phyloP scores from a whole-genome alignment of 2,329 filamentous ascomycete genomes.

The Aspergillus awamori region DNA sequence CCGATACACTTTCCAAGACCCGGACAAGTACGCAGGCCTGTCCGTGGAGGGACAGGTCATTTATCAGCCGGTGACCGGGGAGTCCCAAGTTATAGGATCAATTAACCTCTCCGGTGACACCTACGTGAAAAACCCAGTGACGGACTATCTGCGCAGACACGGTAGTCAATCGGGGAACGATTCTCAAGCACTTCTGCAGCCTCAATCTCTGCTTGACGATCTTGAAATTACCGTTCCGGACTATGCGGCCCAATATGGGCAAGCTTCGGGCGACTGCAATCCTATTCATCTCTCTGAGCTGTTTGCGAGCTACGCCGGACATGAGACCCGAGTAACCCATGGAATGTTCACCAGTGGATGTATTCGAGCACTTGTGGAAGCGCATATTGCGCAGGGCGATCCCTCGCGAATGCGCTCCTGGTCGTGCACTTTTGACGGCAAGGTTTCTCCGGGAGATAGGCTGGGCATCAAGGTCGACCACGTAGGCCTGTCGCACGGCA shows the following conservation, averaged over 20 bases:
- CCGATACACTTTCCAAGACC: background rate
- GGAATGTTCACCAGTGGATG: slow-evolving; percentile 98
- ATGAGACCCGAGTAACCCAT: slow-evolving; percentile 92
- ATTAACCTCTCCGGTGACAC: background rate
- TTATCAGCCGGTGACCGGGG: background rate
- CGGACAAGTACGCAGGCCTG: background rate
- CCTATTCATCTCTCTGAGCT: slow-evolving; percentile 96
- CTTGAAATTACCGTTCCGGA: background rate
- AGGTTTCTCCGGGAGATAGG: slow-evolving; percentile 92
- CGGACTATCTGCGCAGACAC: slow-evolving; percentile 11
- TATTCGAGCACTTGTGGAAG: slow-evolving; percentile 62
- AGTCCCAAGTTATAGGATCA: background rate
- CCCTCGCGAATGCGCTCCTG: slow-evolving; percentile 90
- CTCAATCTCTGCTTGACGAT: background rate
- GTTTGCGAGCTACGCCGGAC: slow-evolving; percentile 87
- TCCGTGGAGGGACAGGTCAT: background rate
- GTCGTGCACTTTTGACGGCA: slow-evolving; percentile 71
- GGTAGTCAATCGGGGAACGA: background rate
- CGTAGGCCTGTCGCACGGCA: slow-evolving; percentile 44
- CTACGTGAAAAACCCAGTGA: background rate
- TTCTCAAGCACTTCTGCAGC: background rate
- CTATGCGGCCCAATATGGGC: slow-evolving; percentile 85
- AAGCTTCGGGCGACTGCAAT: slow-evolving; percentile 94
- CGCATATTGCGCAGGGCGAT: slow-evolving; percentile 71
- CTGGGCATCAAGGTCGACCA: slow-evolving; percentile 91